Percentiles rank a stretch among this genome's conserved stretches.
phyloP scores from a whole-genome alignment of 2,329 filamentous ascomycete genomes.

The Arthrinium phaeospermum region DNA sequence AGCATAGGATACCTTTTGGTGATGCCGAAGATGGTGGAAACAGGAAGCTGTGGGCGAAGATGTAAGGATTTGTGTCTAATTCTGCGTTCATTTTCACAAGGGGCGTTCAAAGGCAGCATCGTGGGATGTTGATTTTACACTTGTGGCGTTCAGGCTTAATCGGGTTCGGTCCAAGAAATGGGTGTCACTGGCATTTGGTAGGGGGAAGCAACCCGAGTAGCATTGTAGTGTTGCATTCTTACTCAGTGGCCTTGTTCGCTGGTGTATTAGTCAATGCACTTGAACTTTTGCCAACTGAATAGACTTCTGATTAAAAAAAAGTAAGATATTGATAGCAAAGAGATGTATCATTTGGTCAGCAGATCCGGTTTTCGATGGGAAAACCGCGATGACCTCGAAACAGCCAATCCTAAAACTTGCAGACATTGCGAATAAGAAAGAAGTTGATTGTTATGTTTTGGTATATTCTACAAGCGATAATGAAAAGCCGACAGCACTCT shows the following conservation, averaged over 20 bases:
- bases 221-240: not conserved
- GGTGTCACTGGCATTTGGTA: constrained; percentile 4
- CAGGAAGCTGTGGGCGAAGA: too few species aligned
- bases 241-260: not conserved
- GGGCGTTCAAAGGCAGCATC: constrained; percentile 11
- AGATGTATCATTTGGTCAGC: not conserved
- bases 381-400: not conserved
- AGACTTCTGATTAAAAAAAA: not conserved
- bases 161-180: not conserved
- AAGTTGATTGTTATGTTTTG: not conserved
- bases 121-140: constrained; percentile 2
- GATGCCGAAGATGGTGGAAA: not conserved
- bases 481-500: not conserved
- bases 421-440: not conserved
- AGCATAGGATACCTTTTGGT: constrained; percentile 27
- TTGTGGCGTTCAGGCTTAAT: constrained; percentile 3
- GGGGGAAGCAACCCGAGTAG: not conserved
- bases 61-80: not conserved
- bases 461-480: not conserved
- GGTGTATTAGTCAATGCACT: not conserved
- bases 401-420: not conserved
- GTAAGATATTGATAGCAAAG: not conserved
- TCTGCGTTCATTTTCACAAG: not conserved
- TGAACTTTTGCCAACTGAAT: not conserved
- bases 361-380: not conserved